Conservation (phyloP, 2,329 filamentous ascomycete genomes). For the Rhynchosporium secalis region DNA sequence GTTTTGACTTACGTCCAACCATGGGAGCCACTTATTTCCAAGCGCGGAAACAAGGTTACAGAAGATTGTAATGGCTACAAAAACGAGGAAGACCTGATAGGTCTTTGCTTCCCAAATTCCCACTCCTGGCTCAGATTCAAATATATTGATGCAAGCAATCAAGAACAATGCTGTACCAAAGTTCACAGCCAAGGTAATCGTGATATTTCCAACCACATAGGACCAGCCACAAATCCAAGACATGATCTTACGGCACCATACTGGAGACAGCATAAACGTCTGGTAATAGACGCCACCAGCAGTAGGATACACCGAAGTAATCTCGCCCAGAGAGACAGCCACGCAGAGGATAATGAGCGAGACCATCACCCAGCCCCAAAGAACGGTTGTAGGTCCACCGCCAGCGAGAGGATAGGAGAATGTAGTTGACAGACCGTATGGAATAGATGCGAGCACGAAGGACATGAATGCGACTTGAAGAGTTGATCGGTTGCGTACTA, state of each 20-base stretch:
- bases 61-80: constrained; percentile 50
- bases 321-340: constrained; percentile 68
- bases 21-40: constrained; percentile 53
- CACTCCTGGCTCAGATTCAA: constrained; percentile 47
- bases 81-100: constrained; percentile 50
- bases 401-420: constrained; percentile 65
- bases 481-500: constrained; percentile 64
- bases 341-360: constrained; percentile 71
- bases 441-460: constrained; percentile 73
- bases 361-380: constrained; percentile 71
- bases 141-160: constrained; percentile 56
- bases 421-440: constrained; percentile 65
- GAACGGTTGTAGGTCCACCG: constrained; percentile 67
- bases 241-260: constrained; percentile 58
- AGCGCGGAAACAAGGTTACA: constrained; percentile 53
- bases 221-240: constrained; percentile 74
- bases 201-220: constrained; percentile 75
- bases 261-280: constrained; percentile 69
- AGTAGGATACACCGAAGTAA: constrained; percentile 72
- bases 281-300: constrained; percentile 76
- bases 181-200: constrained; percentile 74
- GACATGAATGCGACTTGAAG: constrained; percentile 74
- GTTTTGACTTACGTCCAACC: constrained; percentile 62
- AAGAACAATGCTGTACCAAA: constrained; percentile 51
- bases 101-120: constrained; percentile 47